phyloP scores from a whole-genome alignment of 768 basidiomycete genomes.

The Leccinellum albellum region DNA sequence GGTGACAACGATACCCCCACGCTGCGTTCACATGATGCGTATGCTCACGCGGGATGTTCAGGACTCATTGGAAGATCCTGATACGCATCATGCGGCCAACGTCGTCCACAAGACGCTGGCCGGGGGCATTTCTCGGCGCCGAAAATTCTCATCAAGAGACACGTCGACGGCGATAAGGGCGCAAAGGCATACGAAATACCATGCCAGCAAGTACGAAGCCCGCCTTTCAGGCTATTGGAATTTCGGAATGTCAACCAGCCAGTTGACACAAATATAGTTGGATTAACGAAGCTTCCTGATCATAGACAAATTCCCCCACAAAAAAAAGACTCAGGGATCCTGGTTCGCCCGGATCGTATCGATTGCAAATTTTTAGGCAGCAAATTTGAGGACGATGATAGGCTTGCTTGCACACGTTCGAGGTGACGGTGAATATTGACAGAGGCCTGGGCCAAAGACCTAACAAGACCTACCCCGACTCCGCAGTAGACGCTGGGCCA shows the following conservation, averaged over 20 bases:
- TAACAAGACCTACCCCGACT: too few relatives aligned
- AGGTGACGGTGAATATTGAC: too few relatives aligned
- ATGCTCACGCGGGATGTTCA: neutral
- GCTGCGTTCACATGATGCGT: neutral
- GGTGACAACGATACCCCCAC: slow-evolving; percentile 23
- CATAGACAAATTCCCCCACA: neutral
- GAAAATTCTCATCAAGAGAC: neutral
- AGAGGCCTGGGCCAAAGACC: neutral
- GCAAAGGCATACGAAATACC: neutral
- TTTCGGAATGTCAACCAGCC: neutral
- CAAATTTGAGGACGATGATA: neutral
- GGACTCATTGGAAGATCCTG: neutral
- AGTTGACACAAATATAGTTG: too few relatives aligned
- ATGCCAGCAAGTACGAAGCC: neutral
- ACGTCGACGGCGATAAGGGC: neutral
- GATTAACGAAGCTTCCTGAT: too few relatives aligned
- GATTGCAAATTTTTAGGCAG: neutral
- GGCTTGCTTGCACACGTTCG: neutral
- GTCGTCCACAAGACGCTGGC: neutral
- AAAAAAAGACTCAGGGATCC: neutral
- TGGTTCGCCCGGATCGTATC: neutral
- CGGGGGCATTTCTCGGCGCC: neutral
- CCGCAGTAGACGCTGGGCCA: too few relatives aligned
- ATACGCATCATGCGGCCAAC: neutral
- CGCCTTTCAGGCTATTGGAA: neutral